These are phyloP conservation scores for Takashimella koratensis DNA, from an alignment of 1,284 basidiomycete species.

Conservation along the genomic window DNA sequence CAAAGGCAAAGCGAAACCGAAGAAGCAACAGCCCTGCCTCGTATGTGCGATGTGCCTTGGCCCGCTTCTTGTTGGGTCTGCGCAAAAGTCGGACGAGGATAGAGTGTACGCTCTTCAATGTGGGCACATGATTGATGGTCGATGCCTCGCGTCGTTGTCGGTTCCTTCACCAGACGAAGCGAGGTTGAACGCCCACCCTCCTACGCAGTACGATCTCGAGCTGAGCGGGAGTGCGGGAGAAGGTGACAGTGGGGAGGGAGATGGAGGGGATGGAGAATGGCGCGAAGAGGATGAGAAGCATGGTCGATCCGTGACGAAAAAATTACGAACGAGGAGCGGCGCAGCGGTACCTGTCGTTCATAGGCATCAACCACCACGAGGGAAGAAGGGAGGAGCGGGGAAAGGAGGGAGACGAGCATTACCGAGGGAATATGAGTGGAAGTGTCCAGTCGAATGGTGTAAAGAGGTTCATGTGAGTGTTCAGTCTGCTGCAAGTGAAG, in stretches of 20 bases:
- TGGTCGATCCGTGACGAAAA: neutral
- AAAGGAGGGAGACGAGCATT: neutral
- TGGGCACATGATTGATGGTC: conserved; percentile 47
- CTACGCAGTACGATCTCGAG: neutral
- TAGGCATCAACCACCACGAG: neutral
- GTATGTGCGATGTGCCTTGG: conserved; percentile 39
- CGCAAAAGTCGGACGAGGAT: conserved; percentile 31
- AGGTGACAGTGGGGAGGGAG: conserved; percentile 7
- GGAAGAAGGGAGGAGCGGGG: neutral
- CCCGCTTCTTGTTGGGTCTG: conserved; percentile 35
- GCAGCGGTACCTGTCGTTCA: neutral
- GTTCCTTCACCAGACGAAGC: conserved; percentile 11
- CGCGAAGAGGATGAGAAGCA: too few species aligned
- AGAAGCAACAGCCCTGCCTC: conserved; percentile 23
- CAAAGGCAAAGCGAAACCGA: conserved; percentile 1
- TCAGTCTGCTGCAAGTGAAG: conserved; percentile 14
- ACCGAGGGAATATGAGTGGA: conserved; percentile 27
- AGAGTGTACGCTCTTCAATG: conserved; percentile 44
- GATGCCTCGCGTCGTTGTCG: conserved; percentile 31
- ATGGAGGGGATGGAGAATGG: conserved; percentile 12
- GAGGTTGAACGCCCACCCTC: neutral
- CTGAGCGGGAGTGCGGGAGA: conserved; percentile 2
- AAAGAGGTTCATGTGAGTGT: conserved; percentile 24
- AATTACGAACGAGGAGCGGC: neutral
- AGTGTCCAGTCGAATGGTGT: conserved; percentile 37